Conservation (phyloP, 257 asterid species). For the Leonotis leonurus region DNA sequence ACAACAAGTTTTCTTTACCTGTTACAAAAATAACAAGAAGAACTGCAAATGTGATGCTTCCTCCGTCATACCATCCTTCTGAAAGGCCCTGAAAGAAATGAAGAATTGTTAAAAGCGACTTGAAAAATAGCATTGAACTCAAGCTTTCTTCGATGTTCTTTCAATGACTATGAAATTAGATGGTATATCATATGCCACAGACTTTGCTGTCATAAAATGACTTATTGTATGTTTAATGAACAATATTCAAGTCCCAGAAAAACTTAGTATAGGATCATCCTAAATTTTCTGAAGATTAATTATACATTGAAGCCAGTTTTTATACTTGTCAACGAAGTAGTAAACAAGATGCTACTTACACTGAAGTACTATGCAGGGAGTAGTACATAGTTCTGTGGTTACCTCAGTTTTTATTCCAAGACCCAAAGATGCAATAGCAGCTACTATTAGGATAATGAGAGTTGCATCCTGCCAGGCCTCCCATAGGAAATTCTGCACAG, state of each 20-base stretch:
- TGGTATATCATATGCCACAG: background rate
- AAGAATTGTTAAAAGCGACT: background rate
- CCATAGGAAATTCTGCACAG: slow-evolving; percentile 76
- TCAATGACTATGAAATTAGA: background rate
- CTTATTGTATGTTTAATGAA: background rate
- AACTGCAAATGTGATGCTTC: slow-evolving; percentile 93
- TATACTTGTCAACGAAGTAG: too few relatives aligned
- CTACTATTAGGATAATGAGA: slow-evolving; percentile 76
- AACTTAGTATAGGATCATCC: too few relatives aligned
- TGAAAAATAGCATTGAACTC: background rate
- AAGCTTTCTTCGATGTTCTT: background rate
- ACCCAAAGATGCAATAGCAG: slow-evolving; percentile 74
- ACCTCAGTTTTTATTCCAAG: slow-evolving; percentile 93
- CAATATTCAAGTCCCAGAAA: too few relatives aligned
- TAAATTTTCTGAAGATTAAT: too few relatives aligned
- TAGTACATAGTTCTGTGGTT: slow-evolving; percentile 12
- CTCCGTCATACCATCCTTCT: slow-evolving; percentile 98
- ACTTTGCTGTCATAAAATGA: background rate
- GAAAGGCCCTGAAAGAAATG: slow-evolving; percentile 49
- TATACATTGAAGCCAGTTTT: too few relatives aligned
- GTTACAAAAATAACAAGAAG: slow-evolving; percentile 87
- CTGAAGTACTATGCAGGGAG: too few relatives aligned
- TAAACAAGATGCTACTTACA: too few relatives aligned
- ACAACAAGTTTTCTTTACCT: slow-evolving; percentile 31
- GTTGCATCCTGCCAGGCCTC: slow-evolving; percentile 97